A percentile compares a stretch with the other conserved stretches of the same genome.
Evolutionary conservation across 306 rosid genomes (phyloP).

Genomic region (Prunus salicina): DNA sequence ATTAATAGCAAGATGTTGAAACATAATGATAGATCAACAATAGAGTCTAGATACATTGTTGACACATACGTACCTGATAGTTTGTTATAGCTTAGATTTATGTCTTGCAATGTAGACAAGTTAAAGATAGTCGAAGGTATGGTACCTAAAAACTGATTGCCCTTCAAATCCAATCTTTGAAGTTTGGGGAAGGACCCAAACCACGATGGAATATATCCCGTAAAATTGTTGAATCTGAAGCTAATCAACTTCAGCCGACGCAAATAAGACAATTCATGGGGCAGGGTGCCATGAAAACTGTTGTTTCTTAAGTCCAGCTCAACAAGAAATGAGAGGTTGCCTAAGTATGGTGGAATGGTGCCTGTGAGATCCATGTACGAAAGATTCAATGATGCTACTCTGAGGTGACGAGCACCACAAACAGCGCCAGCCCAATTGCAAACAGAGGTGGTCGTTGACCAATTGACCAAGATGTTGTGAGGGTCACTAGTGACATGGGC

Average conservation of each 20-base stretch:
- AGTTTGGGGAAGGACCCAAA: constrained; percentile 2
- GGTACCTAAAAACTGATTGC: background rate
- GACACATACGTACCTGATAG: too few species aligned
- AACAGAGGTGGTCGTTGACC: constrained; percentile 7
- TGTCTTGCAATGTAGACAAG: background rate
- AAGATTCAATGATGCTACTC: too few species aligned
- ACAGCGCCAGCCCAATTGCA: constrained; percentile 24
- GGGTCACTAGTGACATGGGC: constrained; percentile 16
- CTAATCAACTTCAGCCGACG: background rate
- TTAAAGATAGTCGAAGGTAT: constrained; percentile 9
- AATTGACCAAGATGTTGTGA: constrained; percentile 3
- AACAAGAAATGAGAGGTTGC: constrained; percentile 19
- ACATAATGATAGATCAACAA: too few species aligned
- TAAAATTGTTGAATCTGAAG: constrained; percentile 2
- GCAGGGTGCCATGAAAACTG: constrained; percentile 1
- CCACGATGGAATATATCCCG: constrained; percentile 20
- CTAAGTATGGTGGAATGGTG: constrained; percentile 10
- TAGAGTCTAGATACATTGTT: background rate
- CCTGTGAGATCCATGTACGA: too few species aligned
- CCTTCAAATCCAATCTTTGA: background rate
- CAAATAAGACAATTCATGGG: background rate
- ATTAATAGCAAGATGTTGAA: too few species aligned
- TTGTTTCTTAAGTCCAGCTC: background rate
- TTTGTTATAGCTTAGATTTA: too few species aligned
- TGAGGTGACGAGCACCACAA: background rate